Conservation (phyloP, 805 yeast species). For the Ogataea minuta region DNA sequence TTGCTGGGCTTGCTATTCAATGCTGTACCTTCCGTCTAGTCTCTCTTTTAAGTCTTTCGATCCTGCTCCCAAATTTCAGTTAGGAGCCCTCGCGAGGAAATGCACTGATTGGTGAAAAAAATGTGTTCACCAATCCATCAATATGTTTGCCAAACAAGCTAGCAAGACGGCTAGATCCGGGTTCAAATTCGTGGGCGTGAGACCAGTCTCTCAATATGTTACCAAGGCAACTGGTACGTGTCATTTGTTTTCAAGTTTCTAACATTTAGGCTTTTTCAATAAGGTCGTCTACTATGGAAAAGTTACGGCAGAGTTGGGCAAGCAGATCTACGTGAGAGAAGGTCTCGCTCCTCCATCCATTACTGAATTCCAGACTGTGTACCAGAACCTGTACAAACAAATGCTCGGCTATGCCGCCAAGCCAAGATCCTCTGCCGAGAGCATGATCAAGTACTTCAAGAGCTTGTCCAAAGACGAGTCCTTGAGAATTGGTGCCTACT, state of each 20-base stretch:
- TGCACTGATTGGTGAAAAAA: slow-evolving; percentile 22
- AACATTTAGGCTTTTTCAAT: slow-evolving; percentile 39
- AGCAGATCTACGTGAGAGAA: slow-evolving; percentile 85
- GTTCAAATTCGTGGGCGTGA: slow-evolving; percentile 33
- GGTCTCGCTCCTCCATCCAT: slow-evolving; percentile 88
- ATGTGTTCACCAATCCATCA: slow-evolving; percentile 5
- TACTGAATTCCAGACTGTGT: slow-evolving; percentile 74
- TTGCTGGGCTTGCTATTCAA: too few species aligned
- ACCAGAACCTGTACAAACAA: slow-evolving; percentile 50
- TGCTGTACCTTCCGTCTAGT: too few species aligned
- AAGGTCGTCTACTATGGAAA: slow-evolving; percentile 76
- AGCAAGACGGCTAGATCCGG: slow-evolving; percentile 30
- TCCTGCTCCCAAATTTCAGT: slow-evolving; percentile 6
- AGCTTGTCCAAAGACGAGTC: slow-evolving; percentile 49
- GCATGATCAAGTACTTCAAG: slow-evolving; percentile 43
- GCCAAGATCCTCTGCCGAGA: slow-evolving; percentile 57
- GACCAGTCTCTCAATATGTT: slow-evolving; percentile 39
- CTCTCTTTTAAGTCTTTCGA: too few species aligned
- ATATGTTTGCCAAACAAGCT: slow-evolving; percentile 37
- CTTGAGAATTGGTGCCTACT: slow-evolving; percentile 68
- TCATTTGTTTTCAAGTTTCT: slow-evolving; percentile 3
- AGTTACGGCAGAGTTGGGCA: slow-evolving; percentile 52
- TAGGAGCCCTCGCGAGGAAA: slow-evolving; percentile 13
- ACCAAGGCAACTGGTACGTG: slow-evolving; percentile 38
- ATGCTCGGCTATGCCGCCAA: slow-evolving; percentile 45